Evolutionary conservation across 2,329 filamentous ascomycete genomes (phyloP), one percentile per base, ranked within the genome.

Genomic region (Pyrenophora tritici-repentis): DNA sequence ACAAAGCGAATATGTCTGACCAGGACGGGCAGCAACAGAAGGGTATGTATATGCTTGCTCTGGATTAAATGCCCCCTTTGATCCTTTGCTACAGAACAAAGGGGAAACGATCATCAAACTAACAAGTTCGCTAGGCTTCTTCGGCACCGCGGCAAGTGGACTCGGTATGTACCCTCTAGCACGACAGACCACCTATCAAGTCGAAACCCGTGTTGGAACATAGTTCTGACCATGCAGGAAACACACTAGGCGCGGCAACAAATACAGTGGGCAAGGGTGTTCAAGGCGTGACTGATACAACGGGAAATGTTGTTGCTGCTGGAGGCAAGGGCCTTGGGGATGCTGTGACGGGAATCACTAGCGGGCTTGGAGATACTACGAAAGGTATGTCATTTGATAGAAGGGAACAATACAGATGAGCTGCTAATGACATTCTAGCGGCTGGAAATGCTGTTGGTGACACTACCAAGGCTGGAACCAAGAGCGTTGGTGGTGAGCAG

Each of bases 241-340:
- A 70, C 57, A 69, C 67, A 5, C 59, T 71, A 39, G 69, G 70
- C 60, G 48, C 65, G 12, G 71, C 65, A 29, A 67, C 67, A 16
- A 65, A 70, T 50, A 73, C 70, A 1, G 47, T 71, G 32, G 70
- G 71, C 44, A 69, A 69, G 37, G 70, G 68, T 53, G 66, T 73
- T 34, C 46, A 56, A 1, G 65, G 66, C 42, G 61, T 65, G 2
- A 72, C 69, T 1, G 58, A 66, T 24, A 63, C 67, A 0, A 50
- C 66, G 4, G 71, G 71, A 24, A 68, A 71, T 38, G 65, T 68
- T 0, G 65, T 73, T 3, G 53, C 65, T 1, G 63, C 61, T 4
- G 55, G 69, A 8, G 71, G 71, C 0, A 73, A 72, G 49, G 71
- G 72, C 2, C 54, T 74, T 0, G 71, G 72, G 0, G 67, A 74